Base-by-base conservation (phyloP, 176 grass and related monocot genomes). In the Microstegium vimineum region DNA sequence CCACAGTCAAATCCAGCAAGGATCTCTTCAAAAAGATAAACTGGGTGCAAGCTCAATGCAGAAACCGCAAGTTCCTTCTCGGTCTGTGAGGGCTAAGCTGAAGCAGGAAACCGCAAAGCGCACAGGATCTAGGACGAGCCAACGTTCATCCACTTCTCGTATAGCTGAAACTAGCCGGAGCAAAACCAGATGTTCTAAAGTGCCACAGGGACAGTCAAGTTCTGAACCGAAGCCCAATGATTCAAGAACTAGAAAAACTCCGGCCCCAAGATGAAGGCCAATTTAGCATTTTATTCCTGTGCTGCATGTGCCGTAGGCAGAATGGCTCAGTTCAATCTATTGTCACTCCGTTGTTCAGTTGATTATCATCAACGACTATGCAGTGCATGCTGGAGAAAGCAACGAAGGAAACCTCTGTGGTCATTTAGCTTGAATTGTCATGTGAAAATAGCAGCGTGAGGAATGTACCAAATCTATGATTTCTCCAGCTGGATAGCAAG, bases 191-290 rank as follows among this genome's bases (percentile, higher is more conserved):
- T 81, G 40, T 25, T 41, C 49, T 46, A 94, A 85, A 86, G 11
- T 52, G 38, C 69, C 25, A 41, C 81, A 67, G 72, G 37, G 46
- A 38, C 81, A 79, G 75, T 33, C 74, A 36, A 66, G 61, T 81
- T 35, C 57, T 77, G 89, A 81, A 62, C 43, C 14, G 63, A 85
- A 62, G 75, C 68, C 56, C 54, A 75, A 20, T 86, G 78, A 83
- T 68, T 59, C 85, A 69, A 90, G 65, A 80, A 80, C 65, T 46
- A 85, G 89, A 85, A 90, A 92, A 87, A 86, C 22, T 32, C 75
- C 74, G 20, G 40, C 54, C 34, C 71, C 59, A 34, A 78, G 77
- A 28, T 86, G 32, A 84, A 82, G 17, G 22, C 28, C 9, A 34
- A 28, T 79, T 40, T 66, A 11, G 30, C 64, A 59, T 65, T 66